Evolutionary conservation across 805 yeast species (phyloP).

Genomic region (Ogataea neopini): DNA sequence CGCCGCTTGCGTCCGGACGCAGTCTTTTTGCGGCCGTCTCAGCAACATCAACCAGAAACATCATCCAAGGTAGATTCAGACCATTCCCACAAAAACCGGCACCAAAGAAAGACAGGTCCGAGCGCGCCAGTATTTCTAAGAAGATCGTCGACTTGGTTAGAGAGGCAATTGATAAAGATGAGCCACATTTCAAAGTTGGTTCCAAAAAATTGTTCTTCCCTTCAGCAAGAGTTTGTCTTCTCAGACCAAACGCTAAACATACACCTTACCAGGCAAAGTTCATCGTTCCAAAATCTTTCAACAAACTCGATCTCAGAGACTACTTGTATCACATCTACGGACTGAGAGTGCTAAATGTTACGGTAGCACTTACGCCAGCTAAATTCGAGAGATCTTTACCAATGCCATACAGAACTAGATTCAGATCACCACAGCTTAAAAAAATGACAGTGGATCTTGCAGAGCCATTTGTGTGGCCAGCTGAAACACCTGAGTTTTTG

Average conservation of each 20-base stretch:
- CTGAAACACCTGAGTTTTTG: conserved; percentile 39
- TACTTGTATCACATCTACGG: conserved; percentile 90
- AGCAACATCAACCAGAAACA: conserved; percentile 20
- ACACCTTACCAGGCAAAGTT: conserved; percentile 97
- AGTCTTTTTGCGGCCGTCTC: conserved; percentile 10
- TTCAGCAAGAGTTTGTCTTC: conserved; percentile 71
- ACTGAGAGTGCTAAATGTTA: conserved; percentile 81
- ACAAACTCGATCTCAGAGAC: conserved; percentile 92
- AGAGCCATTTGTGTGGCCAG: conserved; percentile 97
- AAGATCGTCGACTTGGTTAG: conserved; percentile 31
- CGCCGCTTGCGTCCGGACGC: conserved; percentile 4
- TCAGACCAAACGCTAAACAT: conserved; percentile 93
- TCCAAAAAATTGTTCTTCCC: conserved; percentile 79
- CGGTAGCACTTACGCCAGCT: conserved; percentile 81
- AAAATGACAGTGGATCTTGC: conserved; percentile 97
- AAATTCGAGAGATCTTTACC: conserved; percentile 58
- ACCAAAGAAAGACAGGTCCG: conserved; percentile 22
- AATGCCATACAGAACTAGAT: conserved; percentile 61
- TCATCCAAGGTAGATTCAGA: conserved; percentile 32
- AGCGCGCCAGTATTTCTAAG: conserved; percentile 31
- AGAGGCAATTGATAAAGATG: conserved; percentile 58
- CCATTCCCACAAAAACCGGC: conserved; percentile 30
- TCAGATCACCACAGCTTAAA: conserved; percentile 78
- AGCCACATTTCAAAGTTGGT: conserved; percentile 84
- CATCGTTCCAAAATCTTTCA: conserved; percentile 89